Evolutionary conservation across 2,329 filamentous ascomycete species (phyloP), one percentile per base, ranked within the genome.

Genomic region (Arthrinium puccinioides): DNA sequence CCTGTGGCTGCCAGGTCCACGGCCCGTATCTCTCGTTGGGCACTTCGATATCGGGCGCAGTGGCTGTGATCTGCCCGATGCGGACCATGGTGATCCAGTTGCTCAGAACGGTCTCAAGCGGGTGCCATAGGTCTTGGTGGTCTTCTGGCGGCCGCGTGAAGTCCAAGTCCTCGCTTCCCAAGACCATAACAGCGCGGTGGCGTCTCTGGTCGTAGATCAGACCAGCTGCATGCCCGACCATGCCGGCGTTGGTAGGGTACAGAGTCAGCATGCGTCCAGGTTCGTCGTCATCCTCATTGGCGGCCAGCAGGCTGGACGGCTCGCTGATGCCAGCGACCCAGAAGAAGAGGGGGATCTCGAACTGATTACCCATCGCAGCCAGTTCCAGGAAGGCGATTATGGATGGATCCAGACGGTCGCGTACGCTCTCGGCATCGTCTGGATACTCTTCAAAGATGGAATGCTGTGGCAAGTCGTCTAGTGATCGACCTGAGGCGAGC

Each of bases 1-100:
- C 43, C 29, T 61, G 60, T 5, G 55, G 45, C 30, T 38, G 46
- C 53, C 51, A 59, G 21, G 46, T 43, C 56, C 55, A 61, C 19
- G 48, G 47, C 29, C 55, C 54, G 16, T 20, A 14, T 18, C 25
- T 27, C 21, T 20, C 14, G 18, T 16, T 20, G 6, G 26, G 21
- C 21, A 24, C 21, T n/a, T n/a, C n/a, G n/a, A n/a, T n/a, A 13
- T 32, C 26, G 6, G 13, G 33, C 19, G 33, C 11, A 11, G 33
- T 33, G 4, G 19, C 25, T n/a, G n/a, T n/a, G 25, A 43, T 42
- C 45, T 45, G 51, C 18, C 32, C 26, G 14, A 40, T 20, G 38
- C 43, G 26, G 35, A 50, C 45, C n/a, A 52, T 36, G 16, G 46
- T 18, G 35, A 52, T 49, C 50, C 44, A 52, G 26, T 51, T 33